A percentile compares a stretch with the other conserved stretches of the same genome.
These are phyloP conservation scores for Podila minutissima DNA, from an alignment of 192 early-diverging fungal species.

Conservation along the genomic window DNA sequence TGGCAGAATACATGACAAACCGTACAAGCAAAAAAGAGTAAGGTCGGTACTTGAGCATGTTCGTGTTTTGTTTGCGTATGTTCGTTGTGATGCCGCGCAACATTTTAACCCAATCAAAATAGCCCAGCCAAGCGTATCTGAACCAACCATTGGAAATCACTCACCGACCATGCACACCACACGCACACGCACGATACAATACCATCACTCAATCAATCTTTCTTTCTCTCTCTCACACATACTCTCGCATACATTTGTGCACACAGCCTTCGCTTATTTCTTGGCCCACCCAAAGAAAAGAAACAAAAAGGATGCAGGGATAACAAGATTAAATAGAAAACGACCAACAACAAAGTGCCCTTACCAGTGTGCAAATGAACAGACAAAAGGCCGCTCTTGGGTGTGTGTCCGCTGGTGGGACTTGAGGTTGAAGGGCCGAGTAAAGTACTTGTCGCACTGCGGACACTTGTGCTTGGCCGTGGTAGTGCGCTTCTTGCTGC, in stretches of 20 bases:
- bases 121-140: not conserved
- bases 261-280: too few relatives aligned
- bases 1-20: not conserved
- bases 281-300: not conserved
- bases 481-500: conserved; percentile 47
- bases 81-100: not conserved
- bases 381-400: conserved; percentile 75
- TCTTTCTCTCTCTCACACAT: not conserved
- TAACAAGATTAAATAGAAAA: not conserved
- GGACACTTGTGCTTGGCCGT: conserved; percentile 63
- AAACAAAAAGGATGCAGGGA: not conserved
- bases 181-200: not conserved
- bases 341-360: not conserved
- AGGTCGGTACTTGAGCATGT: not conserved
- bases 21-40: not conserved
- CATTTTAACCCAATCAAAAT: not conserved
- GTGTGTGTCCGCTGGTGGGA: conserved; percentile 86
- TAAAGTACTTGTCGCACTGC: conserved; percentile 86
- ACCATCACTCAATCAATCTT: not conserved
- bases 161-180: not conserved
- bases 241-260: too few relatives aligned
- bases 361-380: conserved; percentile 65
- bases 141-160: too few relatives aligned
- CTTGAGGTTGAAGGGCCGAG: conserved; percentile 88
- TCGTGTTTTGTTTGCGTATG: not conserved